Evolutionary conservation across 305 asterid species (phyloP).

Genomic region (Fraxinus baroniana): DNA sequence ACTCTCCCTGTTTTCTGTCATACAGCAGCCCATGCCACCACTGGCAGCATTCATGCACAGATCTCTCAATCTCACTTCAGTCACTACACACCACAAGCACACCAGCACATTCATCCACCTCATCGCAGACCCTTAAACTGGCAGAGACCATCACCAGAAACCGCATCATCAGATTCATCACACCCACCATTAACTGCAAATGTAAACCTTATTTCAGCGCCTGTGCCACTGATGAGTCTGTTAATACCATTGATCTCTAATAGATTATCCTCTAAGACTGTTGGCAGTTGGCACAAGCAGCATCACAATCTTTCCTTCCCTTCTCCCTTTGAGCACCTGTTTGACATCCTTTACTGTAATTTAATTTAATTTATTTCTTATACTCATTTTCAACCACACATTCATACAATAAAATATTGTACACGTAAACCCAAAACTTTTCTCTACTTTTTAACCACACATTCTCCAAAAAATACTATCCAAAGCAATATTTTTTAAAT

Average conservation of each 20-base stretch:
- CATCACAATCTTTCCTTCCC: background rate
- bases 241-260: background rate
- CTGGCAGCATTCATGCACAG: background rate
- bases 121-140: background rate
- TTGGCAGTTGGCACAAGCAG: background rate
- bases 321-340: background rate
- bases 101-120: background rate
- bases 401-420: no score
- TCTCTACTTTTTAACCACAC: no score
- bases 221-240: no score
- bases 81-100: background rate
- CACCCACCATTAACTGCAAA: background rate
- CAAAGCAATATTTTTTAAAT: no score
- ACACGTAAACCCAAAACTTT: no score
- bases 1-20: background rate
- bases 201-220: background rate
- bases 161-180: background rate
- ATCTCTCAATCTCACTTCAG: background rate
- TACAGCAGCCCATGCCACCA: background rate
- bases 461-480: no score
- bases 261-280: background rate
- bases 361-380: no score
- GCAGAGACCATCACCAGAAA: background rate
- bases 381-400: no score
- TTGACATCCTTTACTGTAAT: no score